These are phyloP conservation scores for Podaxis sp. DNA, from an alignment of 768 basidiomycete species.

Conservation along the genomic window DNA sequence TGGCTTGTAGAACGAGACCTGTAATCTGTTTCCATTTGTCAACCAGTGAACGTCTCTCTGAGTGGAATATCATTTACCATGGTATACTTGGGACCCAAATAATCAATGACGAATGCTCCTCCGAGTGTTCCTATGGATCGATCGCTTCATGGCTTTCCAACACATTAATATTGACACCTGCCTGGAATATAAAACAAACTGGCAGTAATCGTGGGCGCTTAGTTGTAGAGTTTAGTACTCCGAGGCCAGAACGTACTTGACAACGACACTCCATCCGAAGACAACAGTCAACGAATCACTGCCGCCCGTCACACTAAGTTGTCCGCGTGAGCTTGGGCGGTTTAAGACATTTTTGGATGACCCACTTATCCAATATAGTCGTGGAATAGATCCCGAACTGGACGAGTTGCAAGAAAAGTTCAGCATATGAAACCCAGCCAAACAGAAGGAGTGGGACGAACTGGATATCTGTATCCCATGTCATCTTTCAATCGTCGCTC, in stretches of 20 bases:
- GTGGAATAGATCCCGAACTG: conserved; percentile 82
- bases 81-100: conserved; percentile 68
- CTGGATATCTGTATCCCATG: conserved; percentile 49
- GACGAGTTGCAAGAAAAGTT: background rate
- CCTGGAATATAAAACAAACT: conserved; percentile 40
- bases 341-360: background rate
- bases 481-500: background rate
- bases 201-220: background rate
- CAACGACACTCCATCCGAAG: conserved; percentile 83
- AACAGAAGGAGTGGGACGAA: conserved; percentile 27
- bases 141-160: conserved; percentile 37
- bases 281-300: conserved; percentile 48
- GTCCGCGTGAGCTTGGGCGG: background rate
- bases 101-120: conserved; percentile 75
- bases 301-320: conserved; percentile 52
- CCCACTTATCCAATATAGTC: conserved; percentile 63
- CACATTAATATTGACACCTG: background rate
- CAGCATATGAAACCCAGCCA: background rate
- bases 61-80: conserved; percentile 42
- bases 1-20: conserved; percentile 62
- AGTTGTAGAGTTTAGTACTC: background rate
- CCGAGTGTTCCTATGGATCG: conserved; percentile 48
- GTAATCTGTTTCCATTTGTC: conserved; percentile 39
- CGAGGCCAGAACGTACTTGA: conserved; percentile 50
- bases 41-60: background rate